phyloP scores from a whole-genome alignment of 176 grass and related monocot genomes.

The Urochloa ruziziensis region DNA sequence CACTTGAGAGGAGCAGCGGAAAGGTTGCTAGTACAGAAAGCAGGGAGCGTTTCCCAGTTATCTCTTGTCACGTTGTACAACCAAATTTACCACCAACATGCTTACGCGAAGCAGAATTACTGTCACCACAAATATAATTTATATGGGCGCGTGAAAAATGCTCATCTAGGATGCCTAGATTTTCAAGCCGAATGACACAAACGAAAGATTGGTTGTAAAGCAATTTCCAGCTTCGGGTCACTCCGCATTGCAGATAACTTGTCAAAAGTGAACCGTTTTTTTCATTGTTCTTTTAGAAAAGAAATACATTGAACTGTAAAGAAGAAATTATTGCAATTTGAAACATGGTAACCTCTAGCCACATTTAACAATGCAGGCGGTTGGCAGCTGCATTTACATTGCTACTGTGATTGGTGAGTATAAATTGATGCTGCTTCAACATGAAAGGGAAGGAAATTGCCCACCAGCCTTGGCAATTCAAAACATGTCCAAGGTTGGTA shows the following conservation, averaged over 20 bases:
- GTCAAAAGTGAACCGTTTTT: neutral
- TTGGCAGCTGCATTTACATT: neutral
- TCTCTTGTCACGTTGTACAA: too few relatives aligned
- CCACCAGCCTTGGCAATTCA: slow-evolving; percentile 30
- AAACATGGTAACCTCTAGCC: neutral
- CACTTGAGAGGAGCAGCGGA: too few relatives aligned
- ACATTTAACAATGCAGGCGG: neutral
- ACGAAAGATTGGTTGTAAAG: too few relatives aligned
- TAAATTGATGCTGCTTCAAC: neutral
- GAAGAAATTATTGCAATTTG: neutral
- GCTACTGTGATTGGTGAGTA: slow-evolving; percentile 2
- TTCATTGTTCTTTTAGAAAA: neutral
- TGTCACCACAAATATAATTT: too few relatives aligned
- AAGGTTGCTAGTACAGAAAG: too few relatives aligned
- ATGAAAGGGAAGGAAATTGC: slow-evolving; percentile 9
- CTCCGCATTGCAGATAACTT: neutral
- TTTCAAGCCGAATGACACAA: too few relatives aligned
- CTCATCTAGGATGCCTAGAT: too few relatives aligned
- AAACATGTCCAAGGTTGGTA: slow-evolving; percentile 36
- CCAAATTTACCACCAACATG: too few relatives aligned
- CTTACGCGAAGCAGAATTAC: too few relatives aligned
- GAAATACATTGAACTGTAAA: neutral
- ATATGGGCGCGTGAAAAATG: too few relatives aligned
- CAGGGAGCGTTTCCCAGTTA: too few relatives aligned
- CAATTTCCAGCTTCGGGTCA: neutral